These are phyloP conservation scores for Kodamaea lidongshanica DNA, from an alignment of 805 yeast species.

Conservation along the genomic window DNA sequence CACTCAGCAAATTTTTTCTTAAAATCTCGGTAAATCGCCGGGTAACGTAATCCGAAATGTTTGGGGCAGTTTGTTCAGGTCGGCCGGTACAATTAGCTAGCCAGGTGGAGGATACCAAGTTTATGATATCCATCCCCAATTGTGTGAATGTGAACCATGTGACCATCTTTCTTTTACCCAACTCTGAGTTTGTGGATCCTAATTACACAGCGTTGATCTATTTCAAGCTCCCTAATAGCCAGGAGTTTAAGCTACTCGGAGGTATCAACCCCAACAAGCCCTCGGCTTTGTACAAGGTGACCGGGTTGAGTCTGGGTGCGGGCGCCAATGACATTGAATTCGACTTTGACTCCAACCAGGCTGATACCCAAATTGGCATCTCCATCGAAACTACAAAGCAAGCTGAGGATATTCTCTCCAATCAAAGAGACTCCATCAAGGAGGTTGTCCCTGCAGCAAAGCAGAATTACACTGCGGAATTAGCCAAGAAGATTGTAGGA, in stretches of 20 bases:
- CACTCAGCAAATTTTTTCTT: slow-evolving; percentile 1
- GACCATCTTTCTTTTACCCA: slow-evolving; percentile 81
- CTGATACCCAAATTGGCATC: slow-evolving; percentile 62
- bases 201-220: slow-evolving; percentile 78
- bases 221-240: slow-evolving; percentile 68
- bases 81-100: slow-evolving; percentile 52
- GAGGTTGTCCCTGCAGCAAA: slow-evolving; percentile 19
- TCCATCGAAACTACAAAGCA: slow-evolving; percentile 74
- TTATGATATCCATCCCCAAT: slow-evolving; percentile 55
- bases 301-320: slow-evolving; percentile 41
- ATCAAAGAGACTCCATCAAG: slow-evolving; percentile 27
- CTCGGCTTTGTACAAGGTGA: slow-evolving; percentile 79
- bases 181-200: slow-evolving; percentile 56
- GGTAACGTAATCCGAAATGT: slow-evolving; percentile 36
- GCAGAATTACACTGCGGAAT: slow-evolving; percentile 37
- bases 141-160: slow-evolving; percentile 70
- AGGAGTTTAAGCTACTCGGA: slow-evolving; percentile 61
- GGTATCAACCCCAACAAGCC: slow-evolving; percentile 63
- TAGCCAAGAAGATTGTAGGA: slow-evolving; percentile 83
- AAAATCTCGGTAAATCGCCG: slow-evolving; percentile 1
- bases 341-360: slow-evolving; percentile 25
- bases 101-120: slow-evolving; percentile 66
- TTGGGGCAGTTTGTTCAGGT: slow-evolving; percentile 74
- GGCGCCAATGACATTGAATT: slow-evolving; percentile 21
- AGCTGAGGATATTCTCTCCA: slow-evolving; percentile 54